Conservation (phyloP, 78 protist species). For the Dictyostelium citrinum region DNA sequence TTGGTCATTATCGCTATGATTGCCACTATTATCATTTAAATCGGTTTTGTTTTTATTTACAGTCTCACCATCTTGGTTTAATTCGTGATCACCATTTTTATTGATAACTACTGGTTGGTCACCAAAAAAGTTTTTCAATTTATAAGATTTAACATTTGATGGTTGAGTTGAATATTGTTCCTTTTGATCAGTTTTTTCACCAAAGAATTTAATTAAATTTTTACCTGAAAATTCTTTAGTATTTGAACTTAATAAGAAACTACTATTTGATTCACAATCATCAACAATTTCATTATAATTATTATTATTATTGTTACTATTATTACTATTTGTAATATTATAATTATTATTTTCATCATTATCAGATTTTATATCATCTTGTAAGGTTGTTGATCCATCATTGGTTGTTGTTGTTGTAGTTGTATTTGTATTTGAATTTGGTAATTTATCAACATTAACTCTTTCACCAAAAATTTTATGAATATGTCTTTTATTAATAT, state of each 20-base stretch:
- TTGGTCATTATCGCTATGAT: not conserved
- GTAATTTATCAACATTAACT: constrained; percentile 5
- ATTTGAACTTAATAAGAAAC: not conserved
- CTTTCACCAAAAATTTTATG: constrained; percentile 46
- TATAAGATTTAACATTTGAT: constrained; percentile 39
- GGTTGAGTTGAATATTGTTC: constrained; percentile 55
- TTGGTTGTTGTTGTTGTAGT: not conserved
- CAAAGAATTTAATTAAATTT: constrained; percentile 53
- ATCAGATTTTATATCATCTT: not conserved
- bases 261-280: constrained; percentile 4
- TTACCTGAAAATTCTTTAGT: constrained; percentile 9
- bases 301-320: not conserved
- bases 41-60: not conserved
- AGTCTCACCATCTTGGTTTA: not conserved
- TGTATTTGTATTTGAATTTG: not conserved
- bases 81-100: not conserved
- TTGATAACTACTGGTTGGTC: not conserved
- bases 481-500: constrained; percentile 34
- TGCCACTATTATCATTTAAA: not conserved
- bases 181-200: constrained; percentile 28
- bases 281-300: not conserved
- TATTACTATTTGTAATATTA: not conserved
- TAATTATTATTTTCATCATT: not conserved
- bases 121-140: constrained; percentile 39
- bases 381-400: not conserved